A percentile compares a stretch with the other conserved stretches of the same genome.
Conservation (phyloP, 768 basidiomycete species). For the Lactarius vividus region DNA sequence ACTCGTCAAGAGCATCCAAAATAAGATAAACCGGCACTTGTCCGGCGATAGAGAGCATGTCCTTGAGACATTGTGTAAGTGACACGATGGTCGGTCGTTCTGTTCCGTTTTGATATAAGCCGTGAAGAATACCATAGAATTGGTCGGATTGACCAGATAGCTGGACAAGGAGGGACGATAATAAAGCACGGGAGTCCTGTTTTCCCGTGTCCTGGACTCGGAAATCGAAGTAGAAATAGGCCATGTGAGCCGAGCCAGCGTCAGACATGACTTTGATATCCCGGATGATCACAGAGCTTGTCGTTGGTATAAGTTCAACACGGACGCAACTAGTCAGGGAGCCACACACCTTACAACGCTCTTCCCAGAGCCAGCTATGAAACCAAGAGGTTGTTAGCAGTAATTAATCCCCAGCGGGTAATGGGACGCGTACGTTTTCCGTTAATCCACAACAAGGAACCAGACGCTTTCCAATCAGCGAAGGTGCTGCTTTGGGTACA, state of each 20-base stretch:
- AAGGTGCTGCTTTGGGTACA: not conserved
- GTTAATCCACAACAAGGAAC: not conserved
- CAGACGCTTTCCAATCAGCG: not conserved
- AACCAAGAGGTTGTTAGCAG: not conserved
- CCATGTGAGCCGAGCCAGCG: not conserved
- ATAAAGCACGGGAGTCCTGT: not conserved
- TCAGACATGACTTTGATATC: not conserved
- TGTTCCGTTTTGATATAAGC: not conserved
- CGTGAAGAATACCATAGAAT: not conserved
- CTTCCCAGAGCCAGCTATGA: not conserved
- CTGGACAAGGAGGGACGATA: not conserved
- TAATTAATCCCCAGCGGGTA: not conserved
- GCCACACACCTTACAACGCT: not conserved
- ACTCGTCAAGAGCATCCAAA: not conserved
- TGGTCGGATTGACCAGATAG: not conserved
- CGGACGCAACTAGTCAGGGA: not conserved
- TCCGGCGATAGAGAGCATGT: not conserved
- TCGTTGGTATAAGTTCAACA: not conserved
- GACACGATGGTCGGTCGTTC: not conserved
- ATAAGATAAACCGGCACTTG: not conserved
- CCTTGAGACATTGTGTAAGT: not conserved
- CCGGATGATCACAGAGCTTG: not conserved
- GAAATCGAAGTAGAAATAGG: not conserved
- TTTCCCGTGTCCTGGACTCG: not conserved
- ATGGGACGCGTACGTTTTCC: not conserved